Evolutionary conservation across 768 basidiomycete species (phyloP), one percentile per base, ranked within the genome.

Genomic region (Albatrellus ellisii): DNA sequence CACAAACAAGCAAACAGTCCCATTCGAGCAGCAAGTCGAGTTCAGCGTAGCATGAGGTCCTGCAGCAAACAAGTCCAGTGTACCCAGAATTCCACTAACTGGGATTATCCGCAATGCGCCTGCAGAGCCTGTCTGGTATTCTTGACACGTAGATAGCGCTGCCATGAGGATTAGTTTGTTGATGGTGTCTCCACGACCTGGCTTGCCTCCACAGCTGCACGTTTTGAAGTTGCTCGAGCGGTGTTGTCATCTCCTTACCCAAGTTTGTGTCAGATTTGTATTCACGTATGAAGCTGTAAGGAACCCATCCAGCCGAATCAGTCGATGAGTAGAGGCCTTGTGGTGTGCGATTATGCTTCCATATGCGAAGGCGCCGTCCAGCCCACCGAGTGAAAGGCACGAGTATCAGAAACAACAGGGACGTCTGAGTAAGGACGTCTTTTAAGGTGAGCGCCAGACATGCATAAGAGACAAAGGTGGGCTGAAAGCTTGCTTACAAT

Each of bases 41-140:
- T n/a, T n/a, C n/a, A n/a, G n/a, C n/a, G n/a, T n/a, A n/a, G n/a
- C n/a, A n/a, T n/a, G n/a, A n/a, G n/a, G n/a, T n/a, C n/a, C n/a
- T n/a, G n/a, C n/a, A n/a, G n/a, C n/a, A n/a, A n/a, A n/a, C n/a
- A n/a, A n/a, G n/a, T n/a, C n/a, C n/a, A n/a, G n/a, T n/a, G n/a
- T n/a, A n/a, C n/a, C n/a, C n/a, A n/a, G n/a, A n/a, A n/a, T n/a
- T n/a, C n/a, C n/a, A n/a, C n/a, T n/a, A n/a, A n/a, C n/a, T n/a
- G n/a, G n/a, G n/a, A n/a, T n/a, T n/a, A n/a, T 42, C 32, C 1
- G 38, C 45, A 14, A 31, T 8, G 18, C 36, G 35, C 26, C 27
- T 22, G 24, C 45, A 48, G 39, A 48, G 47, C 36, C 47, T 27
- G 27, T 48, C 45, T n/a, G 47, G 47, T 11, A 48, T 46, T 26